Conservation (phyloP, 2,329 filamentous ascomycete genomes). For the Fusarium subtropicale region DNA sequence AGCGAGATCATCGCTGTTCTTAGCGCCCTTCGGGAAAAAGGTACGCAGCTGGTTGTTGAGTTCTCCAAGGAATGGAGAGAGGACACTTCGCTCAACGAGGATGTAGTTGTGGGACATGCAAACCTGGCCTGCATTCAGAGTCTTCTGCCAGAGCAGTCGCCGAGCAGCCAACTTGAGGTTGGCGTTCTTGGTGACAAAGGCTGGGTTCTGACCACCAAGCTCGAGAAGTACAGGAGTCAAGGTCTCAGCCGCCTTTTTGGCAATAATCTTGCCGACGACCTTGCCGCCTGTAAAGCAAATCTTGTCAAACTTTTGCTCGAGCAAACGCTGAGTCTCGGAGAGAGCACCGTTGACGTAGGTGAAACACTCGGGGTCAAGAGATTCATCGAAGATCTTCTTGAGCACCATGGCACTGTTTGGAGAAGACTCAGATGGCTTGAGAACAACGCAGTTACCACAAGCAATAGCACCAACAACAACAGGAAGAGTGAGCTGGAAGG, state of each 20-base stretch:
- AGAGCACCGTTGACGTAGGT: constrained; percentile 83
- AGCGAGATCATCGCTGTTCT: constrained; percentile 80
- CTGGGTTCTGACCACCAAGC: constrained; percentile 91
- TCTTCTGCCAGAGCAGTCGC: constrained; percentile 89
- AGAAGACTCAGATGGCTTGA: constrained; percentile 91
- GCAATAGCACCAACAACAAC: constrained; percentile 91
- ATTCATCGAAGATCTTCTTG: constrained; percentile 79
- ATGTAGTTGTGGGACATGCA: constrained; percentile 95
- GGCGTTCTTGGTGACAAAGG: constrained; percentile 87
- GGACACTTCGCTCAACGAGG: constrained; percentile 79
- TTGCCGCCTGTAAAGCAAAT: constrained; percentile 94
- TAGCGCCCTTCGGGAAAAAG: constrained; percentile 86
- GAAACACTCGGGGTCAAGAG: constrained; percentile 82
- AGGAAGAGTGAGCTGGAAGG: constrained; percentile 80
- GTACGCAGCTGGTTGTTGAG: constrained; percentile 77
- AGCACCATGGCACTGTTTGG: constrained; percentile 81
- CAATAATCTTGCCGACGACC: constrained; percentile 84
- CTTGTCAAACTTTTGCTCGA: constrained; percentile 96
- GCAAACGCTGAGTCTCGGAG: constrained; percentile 81
- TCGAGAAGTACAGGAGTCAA: constrained; percentile 91
- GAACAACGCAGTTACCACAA: constrained; percentile 86
- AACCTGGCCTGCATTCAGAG: constrained; percentile 86
- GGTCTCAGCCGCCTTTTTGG: constrained; percentile 88
- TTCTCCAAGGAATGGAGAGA: constrained; percentile 78
- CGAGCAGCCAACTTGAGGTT: constrained; percentile 84